Percentiles rank a stretch among this genome's conserved stretches.
Evolutionary conservation across 1,139 yeast species (phyloP).

Genomic region (Yamadazyma trypodendri): DNA sequence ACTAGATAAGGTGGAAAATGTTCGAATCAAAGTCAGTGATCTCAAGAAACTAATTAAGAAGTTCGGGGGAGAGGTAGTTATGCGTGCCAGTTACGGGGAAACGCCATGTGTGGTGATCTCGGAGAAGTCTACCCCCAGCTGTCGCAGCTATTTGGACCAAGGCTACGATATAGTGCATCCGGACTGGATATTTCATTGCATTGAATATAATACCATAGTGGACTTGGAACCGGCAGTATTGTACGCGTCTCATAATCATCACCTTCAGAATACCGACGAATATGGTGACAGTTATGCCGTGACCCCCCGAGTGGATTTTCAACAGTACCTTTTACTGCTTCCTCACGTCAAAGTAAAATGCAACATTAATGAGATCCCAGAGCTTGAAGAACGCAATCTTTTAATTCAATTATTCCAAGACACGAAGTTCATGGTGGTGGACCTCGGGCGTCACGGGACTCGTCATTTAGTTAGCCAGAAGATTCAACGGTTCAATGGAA

Average conservation of each 20-base stretch:
- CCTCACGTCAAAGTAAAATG: background rate
- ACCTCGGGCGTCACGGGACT: constrained; percentile 3
- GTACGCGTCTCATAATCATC: constrained; percentile 21
- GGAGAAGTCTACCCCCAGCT: constrained; percentile 48
- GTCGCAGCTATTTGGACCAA: constrained; percentile 37
- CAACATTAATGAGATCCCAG: constrained; percentile 1
- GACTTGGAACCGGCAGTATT: constrained; percentile 63
- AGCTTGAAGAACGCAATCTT: constrained; percentile 1
- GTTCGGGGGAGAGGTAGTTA: constrained; percentile 50
- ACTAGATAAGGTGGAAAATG: constrained; percentile 22
- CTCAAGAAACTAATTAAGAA: constrained; percentile 38
- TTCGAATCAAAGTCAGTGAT: constrained; percentile 30
- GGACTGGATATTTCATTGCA: constrained; percentile 70
- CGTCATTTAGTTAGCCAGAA: constrained; percentile 6
- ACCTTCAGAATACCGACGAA: constrained; percentile 35
- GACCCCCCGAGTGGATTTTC: constrained; percentile 12
- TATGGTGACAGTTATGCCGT: constrained; percentile 54
- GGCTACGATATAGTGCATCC: constrained; percentile 67
- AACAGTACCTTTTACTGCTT: constrained; percentile 6
- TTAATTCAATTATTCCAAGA: constrained; percentile 9
- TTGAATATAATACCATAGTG: constrained; percentile 40
- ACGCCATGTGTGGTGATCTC: constrained; percentile 40
- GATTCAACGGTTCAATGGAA: constrained; percentile 10
- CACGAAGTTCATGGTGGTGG: constrained; percentile 10
- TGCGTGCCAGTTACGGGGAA: constrained; percentile 16